Evolutionary conservation across 306 rosid genomes (phyloP).

Genomic region (Calophaca sinica): DNA sequence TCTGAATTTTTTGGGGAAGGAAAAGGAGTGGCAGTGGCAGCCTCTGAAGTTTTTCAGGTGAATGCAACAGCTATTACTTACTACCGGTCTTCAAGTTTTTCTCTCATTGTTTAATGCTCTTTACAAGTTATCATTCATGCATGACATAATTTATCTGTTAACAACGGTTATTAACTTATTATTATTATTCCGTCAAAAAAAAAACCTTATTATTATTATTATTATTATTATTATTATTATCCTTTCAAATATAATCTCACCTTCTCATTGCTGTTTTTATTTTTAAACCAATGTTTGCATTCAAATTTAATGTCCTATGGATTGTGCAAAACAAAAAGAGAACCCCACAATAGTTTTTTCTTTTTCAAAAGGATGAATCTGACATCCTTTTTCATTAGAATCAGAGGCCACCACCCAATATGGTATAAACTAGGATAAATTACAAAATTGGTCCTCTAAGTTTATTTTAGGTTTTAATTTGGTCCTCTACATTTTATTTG

Average conservation of each 20-base stretch:
- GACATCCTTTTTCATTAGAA: conserved; percentile 38
- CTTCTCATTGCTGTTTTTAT: not conserved
- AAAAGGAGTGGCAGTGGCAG: conserved; percentile 28
- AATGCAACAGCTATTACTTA: conserved; percentile 23
- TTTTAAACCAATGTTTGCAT: not conserved
- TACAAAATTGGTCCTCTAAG: too few species aligned
- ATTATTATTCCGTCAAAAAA: not conserved
- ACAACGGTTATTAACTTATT: too few species aligned
- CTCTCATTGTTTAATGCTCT: not conserved
- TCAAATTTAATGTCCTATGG: too few species aligned
- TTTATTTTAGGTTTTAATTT: too few species aligned
- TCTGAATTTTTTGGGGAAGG: conserved; percentile 11
- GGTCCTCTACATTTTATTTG: too few species aligned
- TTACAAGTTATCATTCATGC: not conserved
- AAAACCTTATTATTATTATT: too few species aligned
- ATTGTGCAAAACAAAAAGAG: not conserved
- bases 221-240: too few species aligned
- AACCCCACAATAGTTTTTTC: not conserved
- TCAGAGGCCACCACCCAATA: conserved; percentile 57
- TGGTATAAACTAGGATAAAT: conserved; percentile 40
- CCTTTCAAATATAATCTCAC: not conserved
- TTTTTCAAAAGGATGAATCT: conserved; percentile 23
- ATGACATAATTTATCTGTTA: not conserved
- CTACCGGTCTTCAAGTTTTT: not conserved
- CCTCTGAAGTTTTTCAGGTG: conserved; percentile 40